These are phyloP conservation scores for Hemileccinum rubropunctum DNA, from an alignment of 768 basidiomycete species.

Conservation along the genomic window DNA sequence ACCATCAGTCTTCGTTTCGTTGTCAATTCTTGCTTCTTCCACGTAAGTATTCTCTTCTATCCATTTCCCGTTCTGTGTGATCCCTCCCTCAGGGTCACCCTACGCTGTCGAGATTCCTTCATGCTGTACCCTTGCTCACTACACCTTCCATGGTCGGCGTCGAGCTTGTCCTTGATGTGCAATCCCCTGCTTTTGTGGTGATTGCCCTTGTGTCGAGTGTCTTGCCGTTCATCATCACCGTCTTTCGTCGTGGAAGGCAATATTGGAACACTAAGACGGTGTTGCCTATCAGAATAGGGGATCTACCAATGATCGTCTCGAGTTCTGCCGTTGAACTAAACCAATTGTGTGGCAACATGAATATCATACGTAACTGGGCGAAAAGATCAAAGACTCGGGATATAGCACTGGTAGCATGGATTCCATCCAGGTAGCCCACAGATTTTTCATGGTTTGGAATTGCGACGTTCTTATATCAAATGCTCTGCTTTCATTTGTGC, in stretches of 20 bases:
- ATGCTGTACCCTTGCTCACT: conserved; percentile 18
- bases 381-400: too few species aligned
- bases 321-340: too few species aligned
- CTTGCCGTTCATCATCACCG: neutral
- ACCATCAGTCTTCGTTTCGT: conserved; percentile 21
- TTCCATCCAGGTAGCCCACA: too few species aligned
- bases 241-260: neutral
- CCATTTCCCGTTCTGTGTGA: neutral
- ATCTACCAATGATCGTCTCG: too few species aligned
- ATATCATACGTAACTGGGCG: too few species aligned
- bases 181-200: conserved; percentile 10
- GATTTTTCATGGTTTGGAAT: too few species aligned
- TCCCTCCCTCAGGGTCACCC: conserved; percentile 3
- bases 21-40: conserved; percentile 5
- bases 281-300: too few species aligned
- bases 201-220: conserved; percentile 7
- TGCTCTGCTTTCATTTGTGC: too few species aligned
- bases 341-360: too few species aligned
- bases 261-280: neutral
- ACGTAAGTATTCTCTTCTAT: neutral
- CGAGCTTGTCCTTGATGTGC: conserved; percentile 2
- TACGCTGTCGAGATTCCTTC: conserved; percentile 9
- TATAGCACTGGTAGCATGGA: too few species aligned
- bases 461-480: too few species aligned
- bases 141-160: conserved; percentile 8